phyloP scores from a whole-genome alignment of 441 rosid genomes.

The Syzygium syzygioides region DNA sequence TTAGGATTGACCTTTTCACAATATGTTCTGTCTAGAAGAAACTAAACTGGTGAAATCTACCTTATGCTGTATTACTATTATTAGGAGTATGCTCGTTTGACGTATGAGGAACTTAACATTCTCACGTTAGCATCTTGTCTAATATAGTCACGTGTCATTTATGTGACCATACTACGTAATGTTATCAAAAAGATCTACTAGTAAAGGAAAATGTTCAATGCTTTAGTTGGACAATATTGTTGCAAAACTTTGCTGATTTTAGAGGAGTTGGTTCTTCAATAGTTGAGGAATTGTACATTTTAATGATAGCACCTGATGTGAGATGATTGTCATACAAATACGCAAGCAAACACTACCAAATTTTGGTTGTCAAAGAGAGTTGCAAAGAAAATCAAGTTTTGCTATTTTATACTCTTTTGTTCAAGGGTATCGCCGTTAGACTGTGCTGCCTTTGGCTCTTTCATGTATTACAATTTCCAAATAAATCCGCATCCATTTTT shows the following conservation, averaged over 20 bases:
- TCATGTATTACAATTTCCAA: background rate
- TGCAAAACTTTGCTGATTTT: background rate
- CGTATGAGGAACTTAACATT: background rate
- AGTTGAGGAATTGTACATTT: background rate
- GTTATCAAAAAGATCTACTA: too few relatives aligned
- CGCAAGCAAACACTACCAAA: background rate
- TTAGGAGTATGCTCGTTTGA: background rate
- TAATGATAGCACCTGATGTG: too few relatives aligned
- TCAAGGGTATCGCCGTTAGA: background rate
- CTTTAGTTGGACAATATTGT: background rate
- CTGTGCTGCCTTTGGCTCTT: background rate
- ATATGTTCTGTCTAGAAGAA: background rate
- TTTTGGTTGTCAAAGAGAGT: background rate
- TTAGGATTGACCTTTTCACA: background rate
- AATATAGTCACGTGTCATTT: background rate
- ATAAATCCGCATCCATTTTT: background rate
- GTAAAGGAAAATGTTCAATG: background rate
- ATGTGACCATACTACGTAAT: background rate
- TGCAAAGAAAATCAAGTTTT: background rate
- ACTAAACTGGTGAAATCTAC: background rate
- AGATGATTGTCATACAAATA: background rate
- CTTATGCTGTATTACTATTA: background rate
- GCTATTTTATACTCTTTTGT: background rate
- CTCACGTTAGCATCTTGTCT: background rate
- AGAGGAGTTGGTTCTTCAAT: background rate